These are phyloP conservation scores for Pythium oligandrum DNA, from an alignment of 352 stramenopile genomes.

Conservation along the genomic window DNA sequence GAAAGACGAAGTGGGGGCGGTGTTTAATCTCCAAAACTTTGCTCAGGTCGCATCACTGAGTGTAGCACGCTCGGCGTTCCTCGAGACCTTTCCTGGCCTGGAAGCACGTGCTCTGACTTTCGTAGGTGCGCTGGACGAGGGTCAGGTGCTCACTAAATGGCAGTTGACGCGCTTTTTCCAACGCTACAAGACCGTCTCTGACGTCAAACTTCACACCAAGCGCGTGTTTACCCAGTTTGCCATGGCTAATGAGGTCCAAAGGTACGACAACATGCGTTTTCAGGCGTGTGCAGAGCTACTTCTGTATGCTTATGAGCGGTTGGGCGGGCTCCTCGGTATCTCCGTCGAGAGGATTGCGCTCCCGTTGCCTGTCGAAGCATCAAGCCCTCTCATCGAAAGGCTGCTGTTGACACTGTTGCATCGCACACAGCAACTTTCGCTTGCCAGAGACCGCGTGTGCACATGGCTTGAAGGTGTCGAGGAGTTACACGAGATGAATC, in stretches of 20 bases:
- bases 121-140: conserved; percentile 34
- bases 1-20: conserved; percentile 44
- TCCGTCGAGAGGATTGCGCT: conserved; percentile 20
- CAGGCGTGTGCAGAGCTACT: conserved; percentile 39
- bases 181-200: conserved; percentile 37
- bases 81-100: conserved; percentile 58
- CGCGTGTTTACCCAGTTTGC: conserved; percentile 46
- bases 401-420: too few relatives aligned
- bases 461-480: conserved; percentile 24
- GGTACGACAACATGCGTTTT: conserved; percentile 41
- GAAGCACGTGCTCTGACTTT: conserved; percentile 60
- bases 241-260: conserved; percentile 42
- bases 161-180: conserved; percentile 70
- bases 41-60: conserved; percentile 31
- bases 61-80: conserved; percentile 50
- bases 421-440: not conserved
- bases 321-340: conserved; percentile 47
- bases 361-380: not conserved
- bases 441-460: conserved; percentile 19
- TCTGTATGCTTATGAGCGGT: conserved; percentile 55
- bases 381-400: too few relatives aligned
- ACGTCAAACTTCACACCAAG: conserved; percentile 32
- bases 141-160: conserved; percentile 38
- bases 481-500: conserved; percentile 32
- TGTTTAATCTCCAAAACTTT: conserved; percentile 42